Conservation (phyloP, 2,329 filamentous ascomycete genomes). For the Arthrobotrys pseudoclavata region DNA sequence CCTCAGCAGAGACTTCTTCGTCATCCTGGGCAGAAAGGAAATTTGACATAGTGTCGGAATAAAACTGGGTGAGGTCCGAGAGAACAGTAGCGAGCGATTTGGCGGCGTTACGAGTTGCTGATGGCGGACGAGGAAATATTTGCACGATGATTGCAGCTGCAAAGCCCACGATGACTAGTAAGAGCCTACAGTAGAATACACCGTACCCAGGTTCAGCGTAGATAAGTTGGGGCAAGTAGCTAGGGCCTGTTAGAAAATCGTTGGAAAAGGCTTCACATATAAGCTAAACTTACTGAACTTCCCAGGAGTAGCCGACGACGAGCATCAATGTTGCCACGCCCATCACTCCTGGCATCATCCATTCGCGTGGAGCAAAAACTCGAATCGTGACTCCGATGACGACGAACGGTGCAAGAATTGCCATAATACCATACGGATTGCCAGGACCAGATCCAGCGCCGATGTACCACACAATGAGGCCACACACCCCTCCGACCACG, state of each 20-base stretch:
- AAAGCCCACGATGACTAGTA: slow-evolving; percentile 69
- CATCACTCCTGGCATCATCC: slow-evolving; percentile 66
- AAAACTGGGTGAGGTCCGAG: slow-evolving; percentile 69
- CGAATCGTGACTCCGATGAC: slow-evolving; percentile 65
- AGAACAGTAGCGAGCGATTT: slow-evolving; percentile 68
- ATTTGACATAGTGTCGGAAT: slow-evolving; percentile 67
- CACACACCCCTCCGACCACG: slow-evolving; percentile 69
- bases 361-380: slow-evolving; percentile 64
- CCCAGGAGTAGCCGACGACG: slow-evolving; percentile 61
- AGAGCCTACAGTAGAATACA: slow-evolving; percentile 69
- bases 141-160: slow-evolving; percentile 68
- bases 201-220: slow-evolving; percentile 66
- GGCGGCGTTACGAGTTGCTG: slow-evolving; percentile 68
- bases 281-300: slow-evolving; percentile 27
- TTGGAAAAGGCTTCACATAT: not conserved
- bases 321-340: slow-evolving; percentile 66
- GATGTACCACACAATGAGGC: slow-evolving; percentile 70
- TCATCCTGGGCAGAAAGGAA: slow-evolving; percentile 68
- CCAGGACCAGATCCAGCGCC: slow-evolving; percentile 69
- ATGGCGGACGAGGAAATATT: slow-evolving; percentile 69
- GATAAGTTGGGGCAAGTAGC: slow-evolving; percentile 39
- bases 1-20: slow-evolving; percentile 60
- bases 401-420: slow-evolving; percentile 65
- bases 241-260: slow-evolving; percentile 2
- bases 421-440: slow-evolving; percentile 70